phyloP scores from a whole-genome alignment of 1,284 basidiomycete species.

The Ustilago xerochloae region DNA sequence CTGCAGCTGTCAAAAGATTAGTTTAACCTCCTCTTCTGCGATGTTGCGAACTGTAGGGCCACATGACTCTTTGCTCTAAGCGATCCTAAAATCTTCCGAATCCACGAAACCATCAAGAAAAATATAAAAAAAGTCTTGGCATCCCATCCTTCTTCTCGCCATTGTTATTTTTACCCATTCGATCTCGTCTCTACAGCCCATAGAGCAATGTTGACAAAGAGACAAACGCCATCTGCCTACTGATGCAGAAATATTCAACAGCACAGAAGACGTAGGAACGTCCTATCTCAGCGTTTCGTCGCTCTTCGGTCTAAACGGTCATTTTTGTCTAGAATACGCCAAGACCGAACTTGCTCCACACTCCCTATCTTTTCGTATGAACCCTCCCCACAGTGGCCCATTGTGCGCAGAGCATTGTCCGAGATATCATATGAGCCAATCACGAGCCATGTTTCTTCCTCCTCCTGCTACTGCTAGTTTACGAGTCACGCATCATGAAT shows the following conservation, averaged over 20 bases:
- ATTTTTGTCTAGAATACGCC: neutral
- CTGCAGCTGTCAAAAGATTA: slow-evolving; percentile 4
- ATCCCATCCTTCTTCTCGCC: neutral
- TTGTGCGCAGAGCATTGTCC: neutral
- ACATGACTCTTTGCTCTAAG: neutral
- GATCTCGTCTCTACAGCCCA: neutral
- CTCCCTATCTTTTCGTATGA: neutral
- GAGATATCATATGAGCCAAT: neutral
- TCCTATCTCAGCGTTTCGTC: neutral
- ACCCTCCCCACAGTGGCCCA: neutral
- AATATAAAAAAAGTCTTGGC: slow-evolving; percentile 11
- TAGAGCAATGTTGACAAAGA: neutral
- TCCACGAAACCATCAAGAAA: too few relatives aligned
- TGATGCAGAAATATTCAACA: too few relatives aligned
- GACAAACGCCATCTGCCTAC: too few relatives aligned
- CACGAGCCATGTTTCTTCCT: neutral
- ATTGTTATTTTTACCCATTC: neutral
- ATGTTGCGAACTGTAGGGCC: slow-evolving; percentile 6
- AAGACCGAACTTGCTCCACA: neutral
- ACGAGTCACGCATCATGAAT: neutral
- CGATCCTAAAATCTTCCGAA: neutral
- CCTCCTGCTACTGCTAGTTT: neutral
- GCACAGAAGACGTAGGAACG: neutral
- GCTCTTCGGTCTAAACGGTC: slow-evolving; percentile 3
- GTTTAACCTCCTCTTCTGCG: neutral